phyloP scores from a whole-genome alignment of 2,329 filamentous ascomycete genomes.

The Curvularia spicifera region DNA sequence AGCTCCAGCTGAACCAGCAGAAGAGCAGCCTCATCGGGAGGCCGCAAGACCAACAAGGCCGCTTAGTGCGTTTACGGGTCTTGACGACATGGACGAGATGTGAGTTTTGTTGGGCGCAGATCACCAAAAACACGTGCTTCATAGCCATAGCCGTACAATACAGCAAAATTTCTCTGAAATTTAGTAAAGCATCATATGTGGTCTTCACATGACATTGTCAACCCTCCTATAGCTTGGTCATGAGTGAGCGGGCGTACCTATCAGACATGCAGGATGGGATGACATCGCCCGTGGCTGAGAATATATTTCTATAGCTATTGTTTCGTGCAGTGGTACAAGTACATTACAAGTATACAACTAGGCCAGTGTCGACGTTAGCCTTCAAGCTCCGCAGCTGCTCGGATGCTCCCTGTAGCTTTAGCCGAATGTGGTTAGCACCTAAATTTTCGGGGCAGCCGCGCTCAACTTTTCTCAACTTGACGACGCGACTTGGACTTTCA shows the following conservation, averaged over 20 bases:
- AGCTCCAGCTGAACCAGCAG: background rate
- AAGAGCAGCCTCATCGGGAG: constrained; percentile 5
- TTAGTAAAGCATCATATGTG: background rate
- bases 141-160: background rate
- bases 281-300: background rate
- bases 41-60: constrained; percentile 6
- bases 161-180: background rate
- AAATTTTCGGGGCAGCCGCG: constrained; percentile 18
- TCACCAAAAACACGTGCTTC: background rate
- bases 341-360: background rate
- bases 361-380: background rate
- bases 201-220: background rate
- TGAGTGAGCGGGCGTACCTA: background rate
- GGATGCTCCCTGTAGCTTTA: constrained; percentile 5
- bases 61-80: constrained; percentile 12
- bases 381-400: background rate
- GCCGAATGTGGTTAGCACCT: constrained; percentile 9
- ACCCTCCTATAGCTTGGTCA: background rate
- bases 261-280: background rate
- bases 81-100: constrained; percentile 14
- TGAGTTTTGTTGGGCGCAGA: background rate
- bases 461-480: constrained; percentile 14
- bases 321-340: background rate
- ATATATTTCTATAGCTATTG: background rate
- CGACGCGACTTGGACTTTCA: constrained; percentile 8